Evolutionary conservation across 176 grass and related monocot species (phyloP), one percentile per base, ranked within the genome.

Genomic region (Thalia dealbata): DNA sequence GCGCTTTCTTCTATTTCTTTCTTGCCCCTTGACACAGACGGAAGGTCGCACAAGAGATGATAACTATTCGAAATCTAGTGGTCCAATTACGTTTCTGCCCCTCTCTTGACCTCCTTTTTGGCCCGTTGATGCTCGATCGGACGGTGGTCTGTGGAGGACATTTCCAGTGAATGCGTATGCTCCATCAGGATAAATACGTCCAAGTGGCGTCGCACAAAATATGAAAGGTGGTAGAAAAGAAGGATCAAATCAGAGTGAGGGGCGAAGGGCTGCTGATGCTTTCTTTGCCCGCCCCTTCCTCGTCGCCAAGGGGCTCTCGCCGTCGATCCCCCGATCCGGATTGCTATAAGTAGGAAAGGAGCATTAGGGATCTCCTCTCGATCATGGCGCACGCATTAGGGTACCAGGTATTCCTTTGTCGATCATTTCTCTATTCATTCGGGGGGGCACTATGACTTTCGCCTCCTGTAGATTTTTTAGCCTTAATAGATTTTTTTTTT

Each of bases 341-440:
- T 56, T 50, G 50, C 63, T 69, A 44, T n/a, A 41, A 65, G 76
- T 21, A 70, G 22, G 23, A 13, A 52, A 22, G 38, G 22, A 61
- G 46, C 23, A 15, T 3, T 61, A 25, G 14, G 1, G 64, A 55
- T 16, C 63, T 75, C 27, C 51, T 81, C 13, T 42, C 48, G 61
- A n/a, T 63, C 68, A 86, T 86, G 84, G 79, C 79, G 70, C 84
- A 75, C 43, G 75, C 79, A 62, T 60, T 86, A n/a, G 75, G 75
- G 75, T 62, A 75, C 51, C 84, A 75, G 84, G 84, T 86, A 19
- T 62, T 64, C 6, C 28, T 24, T 81, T 16, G 59, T 50, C 15
- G 54, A 2, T 35, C 43, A 21, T 16, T 0, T n/a, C 26, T 50
- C 50, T 80, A 25, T 14, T 48, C 45, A 3, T 48, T 13, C 26